Percentiles rank a stretch among this genome's conserved stretches.
Evolutionary conservation across 768 basidiomycete genomes (phyloP).

Genomic region (Russula sp.): DNA sequence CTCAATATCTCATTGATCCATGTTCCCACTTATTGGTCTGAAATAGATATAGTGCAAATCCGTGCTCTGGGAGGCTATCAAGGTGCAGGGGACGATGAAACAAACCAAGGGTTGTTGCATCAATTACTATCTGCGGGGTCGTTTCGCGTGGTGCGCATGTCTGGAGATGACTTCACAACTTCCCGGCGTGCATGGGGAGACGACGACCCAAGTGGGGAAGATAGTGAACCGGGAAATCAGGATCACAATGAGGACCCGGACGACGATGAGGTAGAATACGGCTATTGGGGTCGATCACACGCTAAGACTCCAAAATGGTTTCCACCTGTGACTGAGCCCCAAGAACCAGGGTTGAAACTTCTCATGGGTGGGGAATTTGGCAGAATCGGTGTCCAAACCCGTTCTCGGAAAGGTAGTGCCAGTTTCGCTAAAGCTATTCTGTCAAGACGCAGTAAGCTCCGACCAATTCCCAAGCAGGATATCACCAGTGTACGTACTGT

Average conservation of each 20-base stretch:
- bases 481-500: slow-evolving; percentile 41
- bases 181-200: not conserved
- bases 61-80: not conserved
- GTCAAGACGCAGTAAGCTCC: slow-evolving; percentile 28
- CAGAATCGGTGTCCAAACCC: slow-evolving; percentile 44
- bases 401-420: slow-evolving; percentile 33
- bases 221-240: slow-evolving; percentile 20
- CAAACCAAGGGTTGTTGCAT: not conserved
- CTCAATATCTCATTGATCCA: not conserved
- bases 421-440: slow-evolving; percentile 47
- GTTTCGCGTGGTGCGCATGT: slow-evolving; percentile 8
- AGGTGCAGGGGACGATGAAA: not conserved
- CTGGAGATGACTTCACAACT: not conserved
- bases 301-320: slow-evolving; percentile 31
- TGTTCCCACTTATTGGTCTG: not conserved
- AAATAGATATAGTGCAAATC: slow-evolving; percentile 6
- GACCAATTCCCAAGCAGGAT: slow-evolving; percentile 42
- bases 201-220: not conserved
- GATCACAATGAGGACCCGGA: slow-evolving; percentile 36
- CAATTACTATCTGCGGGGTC: slow-evolving; percentile 4
- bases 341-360: slow-evolving; percentile 54
- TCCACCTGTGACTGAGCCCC: slow-evolving; percentile 45
- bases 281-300: slow-evolving; percentile 7
- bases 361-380: slow-evolving; percentile 79
- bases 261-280: slow-evolving; percentile 25